These are phyloP conservation scores for Volvox africanus DNA, from an alignment of 139 green algal genomes.

Conservation along the genomic window DNA sequence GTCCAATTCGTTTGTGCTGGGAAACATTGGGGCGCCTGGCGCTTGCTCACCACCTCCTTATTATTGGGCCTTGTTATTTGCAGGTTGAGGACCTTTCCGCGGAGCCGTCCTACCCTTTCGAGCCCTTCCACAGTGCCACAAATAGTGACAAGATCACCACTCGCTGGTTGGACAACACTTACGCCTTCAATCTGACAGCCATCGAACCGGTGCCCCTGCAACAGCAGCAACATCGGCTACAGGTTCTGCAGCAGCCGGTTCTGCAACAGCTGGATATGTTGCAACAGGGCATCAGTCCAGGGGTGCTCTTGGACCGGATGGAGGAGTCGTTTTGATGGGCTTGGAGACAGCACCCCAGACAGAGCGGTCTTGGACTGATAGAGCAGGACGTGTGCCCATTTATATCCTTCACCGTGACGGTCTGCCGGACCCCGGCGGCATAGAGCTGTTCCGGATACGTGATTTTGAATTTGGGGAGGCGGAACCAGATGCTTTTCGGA, in stretches of 20 bases:
- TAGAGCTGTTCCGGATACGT: too few relatives aligned
- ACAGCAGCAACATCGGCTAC: background rate
- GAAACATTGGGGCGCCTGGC: too few relatives aligned
- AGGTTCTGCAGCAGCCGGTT: background rate
- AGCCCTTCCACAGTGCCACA: conserved; percentile 54
- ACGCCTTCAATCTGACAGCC: conserved; percentile 10
- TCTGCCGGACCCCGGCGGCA: too few relatives aligned
- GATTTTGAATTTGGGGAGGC: too few relatives aligned
- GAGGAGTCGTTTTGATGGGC: background rate
- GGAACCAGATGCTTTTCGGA: too few relatives aligned
- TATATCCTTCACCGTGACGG: too few relatives aligned
- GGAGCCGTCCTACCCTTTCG: conserved; percentile 46
- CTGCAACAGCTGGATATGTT: background rate
- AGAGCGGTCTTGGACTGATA: too few relatives aligned
- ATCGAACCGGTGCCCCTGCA: conserved; percentile 2
- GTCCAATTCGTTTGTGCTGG: too few relatives aligned
- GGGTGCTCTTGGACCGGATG: background rate
- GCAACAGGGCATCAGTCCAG: background rate
- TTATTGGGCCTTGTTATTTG: too few relatives aligned
- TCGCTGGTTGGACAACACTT: conserved; percentile 47
- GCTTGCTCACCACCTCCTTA: too few relatives aligned
- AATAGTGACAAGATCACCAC: conserved; percentile 58
- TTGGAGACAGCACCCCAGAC: too few relatives aligned
- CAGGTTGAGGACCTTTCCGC: conserved; percentile 34
- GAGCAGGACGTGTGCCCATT: too few relatives aligned